Evolutionary conservation across 78 protist species (phyloP), one percentile per base, ranked within the genome.

Genomic region (Speleostelium caveatum): DNA sequence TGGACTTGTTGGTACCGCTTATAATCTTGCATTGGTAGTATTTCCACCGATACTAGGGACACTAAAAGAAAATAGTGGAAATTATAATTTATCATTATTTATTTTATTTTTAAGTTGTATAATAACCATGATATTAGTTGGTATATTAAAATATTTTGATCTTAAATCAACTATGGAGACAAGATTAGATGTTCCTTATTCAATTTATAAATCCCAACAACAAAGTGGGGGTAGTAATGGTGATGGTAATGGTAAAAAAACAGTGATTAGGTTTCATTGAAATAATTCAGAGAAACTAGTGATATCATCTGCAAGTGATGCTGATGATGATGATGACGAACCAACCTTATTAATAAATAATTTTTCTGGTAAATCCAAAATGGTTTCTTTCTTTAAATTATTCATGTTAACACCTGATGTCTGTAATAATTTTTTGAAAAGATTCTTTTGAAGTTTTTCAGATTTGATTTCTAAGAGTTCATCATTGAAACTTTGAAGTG

Each of bases 1-100:
- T 69, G 91, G 91, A 1, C 55, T 83, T 21, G 71, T 83, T 39
- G 91, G 91, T 2, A 83, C 91, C 6, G 30, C 80, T 1, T 83
- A 83, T 32, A 83, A 83, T 59, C 28, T 61, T 56, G 91, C 79
- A 30, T 39, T 83, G 22, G 41, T 83, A 5, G 42, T 83, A 14
- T 83, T 69, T 28, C 91, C 91, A 24, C 28, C n/a, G 38, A 2
- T 83, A 38, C 49, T 83, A 16, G 91, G 91, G 22, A 19, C 62
- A 7, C 6, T 38, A 24, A 83, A 63, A 83, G 60, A 53, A 45
- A 56, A 24, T 2, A 30, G 30, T 41, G 91, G 91, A 26, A 59
- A 67, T 30, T 83, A 83, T 59, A 58, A 33, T 33, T 36, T 83
- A 28, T 53, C 91, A 26, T 22, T 83, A 21, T 8, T 21, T 39